These are phyloP conservation scores for Cladosporium sp. DNA, from an alignment of 2,329 filamentous ascomycete genomes.

Conservation along the genomic window DNA sequence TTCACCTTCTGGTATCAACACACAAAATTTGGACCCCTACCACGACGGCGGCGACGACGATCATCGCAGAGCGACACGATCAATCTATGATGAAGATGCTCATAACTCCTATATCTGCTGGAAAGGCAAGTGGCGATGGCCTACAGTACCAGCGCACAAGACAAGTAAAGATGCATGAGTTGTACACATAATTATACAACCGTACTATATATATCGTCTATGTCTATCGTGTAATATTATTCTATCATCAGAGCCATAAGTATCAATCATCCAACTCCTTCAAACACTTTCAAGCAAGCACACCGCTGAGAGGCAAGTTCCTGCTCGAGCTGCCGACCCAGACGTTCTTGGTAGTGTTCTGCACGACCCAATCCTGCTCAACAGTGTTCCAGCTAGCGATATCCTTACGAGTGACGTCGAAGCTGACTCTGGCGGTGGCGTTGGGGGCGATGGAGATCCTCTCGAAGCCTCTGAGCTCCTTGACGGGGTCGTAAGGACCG, in stretches of 20 bases:
- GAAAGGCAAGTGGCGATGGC: too few relatives aligned
- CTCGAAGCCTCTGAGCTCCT: slow-evolving; percentile 75
- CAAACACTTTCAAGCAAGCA: slow-evolving; percentile 18
- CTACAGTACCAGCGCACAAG: too few relatives aligned
- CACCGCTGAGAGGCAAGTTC: slow-evolving; percentile 46
- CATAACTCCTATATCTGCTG: too few relatives aligned
- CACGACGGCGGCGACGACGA: background rate
- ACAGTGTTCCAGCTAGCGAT: slow-evolving; percentile 79
- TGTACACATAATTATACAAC: too few relatives aligned
- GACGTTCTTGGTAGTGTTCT: slow-evolving; percentile 56
- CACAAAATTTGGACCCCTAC: background rate
- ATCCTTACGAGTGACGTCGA: slow-evolving; percentile 72
- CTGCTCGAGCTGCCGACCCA: slow-evolving; percentile 61
- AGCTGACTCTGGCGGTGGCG: slow-evolving; percentile 63
- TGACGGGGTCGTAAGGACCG: slow-evolving; percentile 66
- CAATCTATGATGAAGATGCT: too few relatives aligned
- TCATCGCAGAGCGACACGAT: background rate
- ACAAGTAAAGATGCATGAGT: background rate
- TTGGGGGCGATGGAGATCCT: slow-evolving; percentile 70
- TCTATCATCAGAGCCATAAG: background rate
- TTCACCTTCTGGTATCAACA: background rate
- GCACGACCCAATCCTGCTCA: slow-evolving; percentile 78
- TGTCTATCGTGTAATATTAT: background rate
- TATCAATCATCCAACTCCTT: too few relatives aligned
- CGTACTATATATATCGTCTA: background rate